Evolutionary conservation across 2,329 filamentous ascomycete genomes (phyloP), one percentile per base, ranked within the genome.

Genomic region (Fusarium proliferatum): DNA sequence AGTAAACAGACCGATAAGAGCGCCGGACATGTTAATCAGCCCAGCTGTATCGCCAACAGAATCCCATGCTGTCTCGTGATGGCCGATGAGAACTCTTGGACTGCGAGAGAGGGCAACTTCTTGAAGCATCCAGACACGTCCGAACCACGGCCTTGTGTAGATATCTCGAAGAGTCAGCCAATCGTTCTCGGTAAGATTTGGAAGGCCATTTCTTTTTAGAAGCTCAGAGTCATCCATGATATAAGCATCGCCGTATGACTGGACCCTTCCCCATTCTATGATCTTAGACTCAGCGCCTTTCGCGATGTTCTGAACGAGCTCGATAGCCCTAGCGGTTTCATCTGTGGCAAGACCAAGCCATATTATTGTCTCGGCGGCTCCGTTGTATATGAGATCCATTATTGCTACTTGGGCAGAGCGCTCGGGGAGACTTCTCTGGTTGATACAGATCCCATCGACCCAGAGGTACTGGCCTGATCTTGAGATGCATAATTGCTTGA

Each of bases 91-190:
- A 30, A 30, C 28, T 30, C 28, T 30, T 30, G 28, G 28, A 10
- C 9, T 51, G 4, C 48, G 48, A 34, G 48, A 51, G 30, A 34
- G 48, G 21, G 48, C 15, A 13, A 23, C 48, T 34, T 34, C 48
- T 51, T 51, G 48, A 19, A 51, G 48, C 61, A 77, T 76, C 79
- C 79, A 80, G 23, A 78, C 74, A 5, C 79, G 75, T 9, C 69
- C 48, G 61, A 80, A 79, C 77, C 79, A 80, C 4, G 71, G 51
- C 28, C 78, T 64, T 10, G 52, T 57, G 51, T 71, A 74, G 36
- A 78, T 45, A 34, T 73, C 73, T 6, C 45, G 58, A 33, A 77
- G 42, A 28, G 64, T 61, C 2, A 51, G 13, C 75, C 67, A 73
- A 48, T 77, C 74, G 11, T 61, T 33, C 8, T 36, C 41, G 1